Percentiles rank a stretch among this genome's conserved stretches.
phyloP scores from a whole-genome alignment of 177 flowering plant genomes.

The Vitis hybrid region DNA sequence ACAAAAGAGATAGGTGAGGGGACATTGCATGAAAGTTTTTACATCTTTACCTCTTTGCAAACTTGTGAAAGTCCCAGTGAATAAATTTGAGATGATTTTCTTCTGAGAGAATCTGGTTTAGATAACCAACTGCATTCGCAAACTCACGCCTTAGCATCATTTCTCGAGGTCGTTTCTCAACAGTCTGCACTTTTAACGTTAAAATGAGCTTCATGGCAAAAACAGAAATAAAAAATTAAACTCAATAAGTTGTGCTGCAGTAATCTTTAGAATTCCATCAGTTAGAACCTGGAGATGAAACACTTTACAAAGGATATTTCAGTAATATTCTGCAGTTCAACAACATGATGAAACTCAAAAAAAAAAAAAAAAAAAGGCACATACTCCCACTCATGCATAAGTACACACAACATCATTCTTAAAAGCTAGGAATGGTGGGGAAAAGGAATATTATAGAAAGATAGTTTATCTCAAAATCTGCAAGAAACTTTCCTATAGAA shows the following conservation, averaged over 20 bases:
- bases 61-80: conserved; percentile 98
- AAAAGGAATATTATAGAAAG: not conserved
- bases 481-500: no score
- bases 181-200: conserved; percentile 57
- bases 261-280: no score
- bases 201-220: not conserved
- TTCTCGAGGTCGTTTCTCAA: conserved; percentile 97
- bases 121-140: conserved; percentile 93
- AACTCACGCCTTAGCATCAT: conserved; percentile 98
- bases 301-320: not conserved
- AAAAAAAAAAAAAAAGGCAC: not conserved
- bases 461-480: not conserved
- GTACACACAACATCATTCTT: not conserved
- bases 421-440: not conserved
- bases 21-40: not conserved
- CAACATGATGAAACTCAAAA: not conserved
- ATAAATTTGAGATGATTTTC: conserved; percentile 84
- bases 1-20: not conserved
- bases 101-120: conserved; percentile 78
- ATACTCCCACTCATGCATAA: not conserved
- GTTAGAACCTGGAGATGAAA: not conserved
- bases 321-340: not conserved
- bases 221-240: not conserved
- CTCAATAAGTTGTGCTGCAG: no score
- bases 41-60: conserved; percentile 75